Evolutionary conservation across 2,329 filamentous ascomycete species (phyloP).

Genomic region (Clarireedia paspali): DNA sequence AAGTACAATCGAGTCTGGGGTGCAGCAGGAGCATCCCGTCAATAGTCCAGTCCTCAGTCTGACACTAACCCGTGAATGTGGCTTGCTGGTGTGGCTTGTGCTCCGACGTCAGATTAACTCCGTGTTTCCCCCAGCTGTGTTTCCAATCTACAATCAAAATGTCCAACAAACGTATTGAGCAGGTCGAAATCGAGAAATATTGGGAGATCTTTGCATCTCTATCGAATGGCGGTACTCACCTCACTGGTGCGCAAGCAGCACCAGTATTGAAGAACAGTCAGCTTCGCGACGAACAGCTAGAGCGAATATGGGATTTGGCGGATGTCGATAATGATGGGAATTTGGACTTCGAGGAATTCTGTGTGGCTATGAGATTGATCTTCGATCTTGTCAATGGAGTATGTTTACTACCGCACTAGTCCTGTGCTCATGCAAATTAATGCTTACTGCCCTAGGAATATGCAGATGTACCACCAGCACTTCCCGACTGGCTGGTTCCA

Average conservation of each 20-base stretch:
- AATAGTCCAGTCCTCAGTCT: no score
- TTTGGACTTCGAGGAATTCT: slow-evolving; percentile 98
- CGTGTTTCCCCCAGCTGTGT: neutral
- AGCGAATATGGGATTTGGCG: slow-evolving; percentile 92
- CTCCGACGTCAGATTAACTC: neutral
- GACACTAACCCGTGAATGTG: no score
- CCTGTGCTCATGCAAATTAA: neutral
- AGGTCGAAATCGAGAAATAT: slow-evolving; percentile 69
- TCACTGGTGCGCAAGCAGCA: slow-evolving; percentile 63
- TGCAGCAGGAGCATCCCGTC: no score
- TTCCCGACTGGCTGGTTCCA: slow-evolving; percentile 95
- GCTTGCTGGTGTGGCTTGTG: neutral
- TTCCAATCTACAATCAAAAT: slow-evolving; percentile 18
- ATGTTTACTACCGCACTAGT: slow-evolving; percentile 25
- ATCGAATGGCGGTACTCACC: slow-evolving; percentile 52
- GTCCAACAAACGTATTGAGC: slow-evolving; percentile 51
- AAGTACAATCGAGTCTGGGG: no score
- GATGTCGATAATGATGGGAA: slow-evolving; percentile 97
- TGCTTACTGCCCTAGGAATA: slow-evolving; percentile 57
- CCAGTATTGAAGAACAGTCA: slow-evolving; percentile 67
- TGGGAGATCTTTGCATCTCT: slow-evolving; percentile 74
- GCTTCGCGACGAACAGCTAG: slow-evolving; percentile 75
- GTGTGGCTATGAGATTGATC: slow-evolving; percentile 95
- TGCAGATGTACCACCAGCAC: slow-evolving; percentile 70
- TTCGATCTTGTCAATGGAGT: slow-evolving; percentile 96